Conservation (phyloP, 2,329 filamentous ascomycete species). For the Beauveria australis region DNA sequence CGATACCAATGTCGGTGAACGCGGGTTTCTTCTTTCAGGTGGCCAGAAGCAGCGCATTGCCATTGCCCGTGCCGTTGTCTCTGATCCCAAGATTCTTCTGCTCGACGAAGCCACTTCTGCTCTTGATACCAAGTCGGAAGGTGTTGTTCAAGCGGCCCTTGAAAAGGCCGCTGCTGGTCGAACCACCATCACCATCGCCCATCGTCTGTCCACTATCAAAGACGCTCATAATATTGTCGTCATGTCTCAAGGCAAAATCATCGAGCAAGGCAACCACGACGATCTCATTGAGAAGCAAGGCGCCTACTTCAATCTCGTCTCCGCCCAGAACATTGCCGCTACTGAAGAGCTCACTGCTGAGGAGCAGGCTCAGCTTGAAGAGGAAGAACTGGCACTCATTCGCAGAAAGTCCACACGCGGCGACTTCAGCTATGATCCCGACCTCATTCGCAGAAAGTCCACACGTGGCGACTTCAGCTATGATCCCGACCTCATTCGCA, state of each 20-base stretch:
- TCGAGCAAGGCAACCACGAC: constrained; percentile 87
- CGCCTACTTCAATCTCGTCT: constrained; percentile 78
- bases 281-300: constrained; percentile 61
- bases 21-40: constrained; percentile 84
- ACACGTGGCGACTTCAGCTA: constrained; percentile 30
- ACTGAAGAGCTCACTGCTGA: constrained; percentile 45
- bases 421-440: constrained; percentile 25
- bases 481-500: constrained; percentile 32
- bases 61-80: constrained; percentile 84
- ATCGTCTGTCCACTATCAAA: constrained; percentile 89
- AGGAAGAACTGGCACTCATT: constrained; percentile 42
- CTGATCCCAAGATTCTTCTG: constrained; percentile 82
- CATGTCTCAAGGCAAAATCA: constrained; percentile 74
- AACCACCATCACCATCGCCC: constrained; percentile 93
- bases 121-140: constrained; percentile 89
- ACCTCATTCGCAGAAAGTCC: constrained; percentile 38
- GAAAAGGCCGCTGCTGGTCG: constrained; percentile 78
- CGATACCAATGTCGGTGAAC: constrained; percentile 89
- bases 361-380: constrained; percentile 42
- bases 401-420: constrained; percentile 36
- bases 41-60: constrained; percentile 97
- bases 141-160: constrained; percentile 85
- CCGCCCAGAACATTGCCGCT: constrained; percentile 73
- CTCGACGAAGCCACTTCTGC: constrained; percentile 94
- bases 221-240: constrained; percentile 95